Base-by-base conservation (phyloP, 1,284 basidiomycete species). In the Ceratobasidium sp. region DNA sequence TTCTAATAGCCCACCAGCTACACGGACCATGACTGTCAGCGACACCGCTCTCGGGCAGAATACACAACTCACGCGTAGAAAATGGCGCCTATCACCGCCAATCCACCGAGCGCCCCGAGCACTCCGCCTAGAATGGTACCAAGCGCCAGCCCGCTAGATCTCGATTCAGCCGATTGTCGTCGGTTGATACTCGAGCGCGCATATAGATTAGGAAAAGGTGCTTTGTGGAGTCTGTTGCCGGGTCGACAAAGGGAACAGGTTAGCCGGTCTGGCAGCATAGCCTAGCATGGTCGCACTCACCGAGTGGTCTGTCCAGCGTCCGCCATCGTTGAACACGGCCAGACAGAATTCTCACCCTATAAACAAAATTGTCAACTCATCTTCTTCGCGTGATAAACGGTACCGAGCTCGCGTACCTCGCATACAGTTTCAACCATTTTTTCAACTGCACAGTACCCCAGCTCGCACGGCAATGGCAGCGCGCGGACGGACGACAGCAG, bases 21-120 rank as follows among this genome's bases (percentile, higher is more conserved):
- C 26, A 49, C 2, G 11, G 31, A 20, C 13, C 26, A n/a, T 20
- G 31, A 17, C 23, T 31, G 23, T 31, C 17, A 31, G 15, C 28
- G 1, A 11, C 37, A 17, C 39, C 23, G 20, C 17, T 3, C 35
- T 31, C 3, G 17, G 20, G 6, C 20, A 15, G 26, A 60, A n/a
- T 31, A 26, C 20, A 49, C n/a, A 23, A 74, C 69, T 63, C 39
- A 74, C 69, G 69, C 69, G 42, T 74, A 74, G 45, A 74, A 74
- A 28, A 74, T 63, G 45, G 58, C 69, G 10, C 69, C 69, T 17
- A 47, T 31, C n/a, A 74, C 47, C 28, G 69, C 69, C 45, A 74
- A 31, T 26, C 69, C 69, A 58, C 69, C 69, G 37, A 74, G 11
- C 26, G 69, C 69, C 20, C 69, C 69, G 42, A 74, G 53, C 11